Percentiles rank a stretch among this genome's conserved stretches.
Evolutionary conservation across 352 stramenopile species (phyloP).

Genomic region (Aphanomyces euteiches): DNA sequence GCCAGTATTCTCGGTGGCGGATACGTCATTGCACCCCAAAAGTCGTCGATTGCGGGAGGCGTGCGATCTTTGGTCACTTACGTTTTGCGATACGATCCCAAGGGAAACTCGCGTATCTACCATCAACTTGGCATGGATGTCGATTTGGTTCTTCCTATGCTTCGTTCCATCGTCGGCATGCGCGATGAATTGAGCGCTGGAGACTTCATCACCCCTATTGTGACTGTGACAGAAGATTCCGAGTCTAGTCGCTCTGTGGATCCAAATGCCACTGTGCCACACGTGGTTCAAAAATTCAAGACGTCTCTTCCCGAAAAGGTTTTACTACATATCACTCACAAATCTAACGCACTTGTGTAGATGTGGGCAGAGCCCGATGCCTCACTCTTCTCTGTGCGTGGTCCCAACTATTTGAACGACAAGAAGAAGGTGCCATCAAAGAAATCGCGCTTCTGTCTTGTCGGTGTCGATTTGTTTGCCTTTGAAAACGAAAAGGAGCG

Average conservation of each 20-base stretch:
- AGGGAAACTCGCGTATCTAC: conserved; percentile 78
- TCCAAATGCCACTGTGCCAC: conserved; percentile 31
- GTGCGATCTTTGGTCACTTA: conserved; percentile 82
- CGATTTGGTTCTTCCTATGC: conserved; percentile 79
- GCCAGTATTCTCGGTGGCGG: conserved; percentile 64
- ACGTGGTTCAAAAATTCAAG: conserved; percentile 62
- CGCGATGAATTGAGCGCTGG: conserved; percentile 77
- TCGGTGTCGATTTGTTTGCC: conserved; percentile 76
- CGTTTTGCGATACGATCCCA: conserved; percentile 75
- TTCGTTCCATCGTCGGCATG: conserved; percentile 78
- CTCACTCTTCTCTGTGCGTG: conserved; percentile 77
- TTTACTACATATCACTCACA: too few relatives aligned
- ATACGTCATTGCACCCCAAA: conserved; percentile 83
- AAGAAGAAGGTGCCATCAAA: conserved; percentile 84
- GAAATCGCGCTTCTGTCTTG: conserved; percentile 68
- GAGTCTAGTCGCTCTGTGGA: conserved; percentile 20
- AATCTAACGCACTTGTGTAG: neutral
- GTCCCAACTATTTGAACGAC: conserved; percentile 84
- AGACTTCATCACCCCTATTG: conserved; percentile 84
- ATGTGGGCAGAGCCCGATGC: conserved; percentile 84
- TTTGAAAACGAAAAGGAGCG: conserved; percentile 67
- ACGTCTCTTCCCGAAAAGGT: conserved; percentile 65
- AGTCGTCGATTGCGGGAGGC: conserved; percentile 57
- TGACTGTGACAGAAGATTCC: conserved; percentile 47
- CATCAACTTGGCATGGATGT: conserved; percentile 87